phyloP scores from a whole-genome alignment of 73 alveolate species.

The Uronychia setigera region DNA sequence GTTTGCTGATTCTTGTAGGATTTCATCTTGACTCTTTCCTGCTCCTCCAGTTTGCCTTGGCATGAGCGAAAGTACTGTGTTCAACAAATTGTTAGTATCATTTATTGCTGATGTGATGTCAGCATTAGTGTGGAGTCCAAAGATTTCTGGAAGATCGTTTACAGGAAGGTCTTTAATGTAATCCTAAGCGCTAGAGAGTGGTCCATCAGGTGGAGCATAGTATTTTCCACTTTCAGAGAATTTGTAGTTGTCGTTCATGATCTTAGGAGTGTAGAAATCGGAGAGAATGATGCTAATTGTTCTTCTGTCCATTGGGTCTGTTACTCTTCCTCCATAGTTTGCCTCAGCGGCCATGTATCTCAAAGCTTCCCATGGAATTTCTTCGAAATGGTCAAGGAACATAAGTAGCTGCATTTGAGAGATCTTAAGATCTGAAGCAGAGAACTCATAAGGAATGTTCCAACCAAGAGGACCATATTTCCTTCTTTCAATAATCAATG shows the following conservation, averaged over 20 bases:
- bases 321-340: slow-evolving; percentile 99
- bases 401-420: slow-evolving; percentile 86
- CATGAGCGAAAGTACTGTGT: slow-evolving; percentile 89
- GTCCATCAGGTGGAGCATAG: slow-evolving; percentile 92
- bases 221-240: slow-evolving; percentile 82
- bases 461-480: slow-evolving; percentile 99
- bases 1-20: slow-evolving; percentile 87
- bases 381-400: slow-evolving; percentile 87
- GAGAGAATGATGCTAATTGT: slow-evolving; percentile 81
- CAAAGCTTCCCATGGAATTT: slow-evolving; percentile 99
- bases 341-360: slow-evolving; percentile 99
- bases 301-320: slow-evolving; percentile 99
- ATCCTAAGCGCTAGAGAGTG: slow-evolving; percentile 80
- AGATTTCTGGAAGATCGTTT: slow-evolving; percentile 97
- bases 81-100: slow-evolving; percentile 88
- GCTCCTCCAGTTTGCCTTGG: slow-evolving; percentile 96
- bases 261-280: slow-evolving; percentile 96
- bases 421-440: slow-evolving; percentile 87
- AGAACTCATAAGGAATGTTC: slow-evolving; percentile 99
- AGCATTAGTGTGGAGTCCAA: slow-evolving; percentile 99
- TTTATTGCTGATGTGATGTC: slow-evolving; percentile 98
- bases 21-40: slow-evolving; percentile 96
- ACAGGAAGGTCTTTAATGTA: slow-evolving; percentile 90
- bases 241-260: slow-evolving; percentile 92
- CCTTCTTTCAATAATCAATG: slow-evolving; percentile 98